Evolutionary conservation across 305 asterid genomes (phyloP).

Genomic region (Petunia hybrid): DNA sequence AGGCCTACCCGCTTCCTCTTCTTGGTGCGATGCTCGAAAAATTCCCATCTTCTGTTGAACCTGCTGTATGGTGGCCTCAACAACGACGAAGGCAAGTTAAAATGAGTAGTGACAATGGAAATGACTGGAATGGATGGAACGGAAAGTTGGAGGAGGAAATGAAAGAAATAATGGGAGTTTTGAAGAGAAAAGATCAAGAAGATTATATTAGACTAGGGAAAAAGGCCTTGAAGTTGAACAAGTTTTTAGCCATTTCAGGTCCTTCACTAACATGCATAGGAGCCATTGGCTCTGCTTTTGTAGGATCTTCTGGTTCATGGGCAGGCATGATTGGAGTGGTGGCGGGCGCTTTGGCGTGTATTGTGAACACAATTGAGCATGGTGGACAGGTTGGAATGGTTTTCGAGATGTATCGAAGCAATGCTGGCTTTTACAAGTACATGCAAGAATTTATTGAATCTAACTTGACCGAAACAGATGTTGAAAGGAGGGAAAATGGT

Average conservation of each 20-base stretch:
- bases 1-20: slow-evolving; percentile 59
- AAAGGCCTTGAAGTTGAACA: slow-evolving; percentile 53
- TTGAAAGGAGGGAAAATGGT: slow-evolving; percentile 61
- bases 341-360: slow-evolving; percentile 68
- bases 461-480: slow-evolving; percentile 51
- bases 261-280: slow-evolving; percentile 47
- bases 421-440: slow-evolving; percentile 68
- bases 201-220: slow-evolving; percentile 52
- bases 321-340: slow-evolving; percentile 49
- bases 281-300: slow-evolving; percentile 43
- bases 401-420: slow-evolving; percentile 74
- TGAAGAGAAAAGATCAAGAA: slow-evolving; percentile 46
- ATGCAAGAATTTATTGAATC: slow-evolving; percentile 63
- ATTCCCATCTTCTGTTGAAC: slow-evolving; percentile 46
- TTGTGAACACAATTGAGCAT: slow-evolving; percentile 63
- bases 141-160: slow-evolving; percentile 45
- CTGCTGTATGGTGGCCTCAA: slow-evolving; percentile 59
- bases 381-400: slow-evolving; percentile 85
- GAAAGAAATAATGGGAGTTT: slow-evolving; percentile 37
- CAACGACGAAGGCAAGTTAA: background rate
- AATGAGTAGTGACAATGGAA: background rate
- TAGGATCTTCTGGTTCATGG: slow-evolving; percentile 40
- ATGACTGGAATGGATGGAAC: slow-evolving; percentile 48
- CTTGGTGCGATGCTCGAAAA: slow-evolving; percentile 58
- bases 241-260: slow-evolving; percentile 43